phyloP scores from a whole-genome alignment of 2,329 filamentous ascomycete genomes.

The Metarhizium rileyi region DNA sequence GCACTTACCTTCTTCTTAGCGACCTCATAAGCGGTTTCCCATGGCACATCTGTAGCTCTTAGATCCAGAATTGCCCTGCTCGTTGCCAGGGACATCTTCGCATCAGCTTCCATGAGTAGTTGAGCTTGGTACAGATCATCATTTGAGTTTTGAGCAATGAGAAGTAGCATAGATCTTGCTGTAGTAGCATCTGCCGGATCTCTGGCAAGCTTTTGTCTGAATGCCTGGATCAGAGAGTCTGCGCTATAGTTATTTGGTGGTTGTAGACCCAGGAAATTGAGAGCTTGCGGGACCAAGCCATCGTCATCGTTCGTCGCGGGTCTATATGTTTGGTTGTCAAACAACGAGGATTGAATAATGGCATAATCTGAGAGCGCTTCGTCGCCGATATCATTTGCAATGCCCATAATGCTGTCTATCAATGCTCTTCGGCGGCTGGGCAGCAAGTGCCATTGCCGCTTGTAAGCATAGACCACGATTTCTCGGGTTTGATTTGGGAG shows the following conservation, averaged over 20 bases:
- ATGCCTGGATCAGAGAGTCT: slow-evolving; percentile 25
- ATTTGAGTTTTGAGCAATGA: slow-evolving; percentile 23
- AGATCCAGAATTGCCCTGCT: slow-evolving; percentile 22
- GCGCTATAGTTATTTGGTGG: slow-evolving; percentile 26
- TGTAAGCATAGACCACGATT: slow-evolving; percentile 29
- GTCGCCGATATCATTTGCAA: slow-evolving; percentile 26
- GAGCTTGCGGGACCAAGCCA: slow-evolving; percentile 21
- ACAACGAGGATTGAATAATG: slow-evolving; percentile 28
- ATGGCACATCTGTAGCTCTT: slow-evolving; percentile 12
- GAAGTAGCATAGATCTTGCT: slow-evolving; percentile 23
- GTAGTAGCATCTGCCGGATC: slow-evolving; percentile 22
- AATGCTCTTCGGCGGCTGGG: slow-evolving; percentile 20
- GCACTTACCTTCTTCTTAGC: slow-evolving; percentile 21
- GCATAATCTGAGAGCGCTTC: slow-evolving; percentile 27
- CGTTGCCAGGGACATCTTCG: slow-evolving; percentile 26
- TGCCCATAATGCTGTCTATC: slow-evolving; percentile 22
- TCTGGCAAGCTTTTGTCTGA: slow-evolving; percentile 21
- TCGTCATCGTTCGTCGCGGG: slow-evolving; percentile 20
- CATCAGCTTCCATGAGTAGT: slow-evolving; percentile 24
- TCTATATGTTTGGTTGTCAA: slow-evolving; percentile 24
- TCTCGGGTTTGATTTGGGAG: slow-evolving; percentile 26
- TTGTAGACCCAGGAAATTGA: slow-evolving; percentile 24
- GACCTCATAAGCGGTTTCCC: slow-evolving; percentile 15
- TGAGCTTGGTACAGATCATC: slow-evolving; percentile 25
- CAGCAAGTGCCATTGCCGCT: slow-evolving; percentile 28